Evolutionary conservation across 2,329 filamentous ascomycete genomes (phyloP).

Genomic region (Microdochium bolleyi): DNA sequence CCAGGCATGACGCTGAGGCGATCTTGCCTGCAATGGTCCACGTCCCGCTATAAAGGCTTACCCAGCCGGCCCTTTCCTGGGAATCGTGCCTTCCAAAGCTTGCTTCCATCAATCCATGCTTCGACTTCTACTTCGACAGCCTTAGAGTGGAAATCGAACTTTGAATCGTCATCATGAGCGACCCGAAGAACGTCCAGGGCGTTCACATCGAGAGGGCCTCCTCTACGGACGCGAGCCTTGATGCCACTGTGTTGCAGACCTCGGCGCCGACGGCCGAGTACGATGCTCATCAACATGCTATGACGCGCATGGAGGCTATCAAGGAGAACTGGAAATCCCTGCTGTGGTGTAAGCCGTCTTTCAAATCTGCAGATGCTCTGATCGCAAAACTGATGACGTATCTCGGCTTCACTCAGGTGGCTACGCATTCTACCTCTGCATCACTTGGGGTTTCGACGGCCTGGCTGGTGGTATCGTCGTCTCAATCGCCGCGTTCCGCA

Average conservation of each 20-base stretch:
- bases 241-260: not conserved
- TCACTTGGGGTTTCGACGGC: conserved; percentile 20
- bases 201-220: not conserved
- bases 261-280: conserved; percentile 1
- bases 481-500: conserved; percentile 29
- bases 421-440: conserved; percentile 10
- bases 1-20: no score
- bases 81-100: no score
- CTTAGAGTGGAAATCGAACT: no score
- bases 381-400: not conserved
- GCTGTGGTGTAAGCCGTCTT: conserved; percentile 1
- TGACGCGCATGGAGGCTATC: conserved; percentile 3
- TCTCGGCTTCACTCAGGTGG: not conserved
- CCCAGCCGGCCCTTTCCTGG: no score
- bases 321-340: conserved; percentile 2
- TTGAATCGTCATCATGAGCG: not conserved
- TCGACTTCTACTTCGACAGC: no score
- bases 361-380: not conserved
- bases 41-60: not conserved
- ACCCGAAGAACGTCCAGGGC: not conserved
- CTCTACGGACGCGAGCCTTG: not conserved
- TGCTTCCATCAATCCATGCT: no score
- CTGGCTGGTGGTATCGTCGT: conserved; percentile 26
- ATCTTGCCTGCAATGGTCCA: not conserved
- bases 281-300: conserved; percentile 3